Percentiles rank a stretch among this genome's conserved stretches.
Conservation (phyloP, 176 grass and related monocot genomes). For the Miscanthus lutarioriparius region DNA sequence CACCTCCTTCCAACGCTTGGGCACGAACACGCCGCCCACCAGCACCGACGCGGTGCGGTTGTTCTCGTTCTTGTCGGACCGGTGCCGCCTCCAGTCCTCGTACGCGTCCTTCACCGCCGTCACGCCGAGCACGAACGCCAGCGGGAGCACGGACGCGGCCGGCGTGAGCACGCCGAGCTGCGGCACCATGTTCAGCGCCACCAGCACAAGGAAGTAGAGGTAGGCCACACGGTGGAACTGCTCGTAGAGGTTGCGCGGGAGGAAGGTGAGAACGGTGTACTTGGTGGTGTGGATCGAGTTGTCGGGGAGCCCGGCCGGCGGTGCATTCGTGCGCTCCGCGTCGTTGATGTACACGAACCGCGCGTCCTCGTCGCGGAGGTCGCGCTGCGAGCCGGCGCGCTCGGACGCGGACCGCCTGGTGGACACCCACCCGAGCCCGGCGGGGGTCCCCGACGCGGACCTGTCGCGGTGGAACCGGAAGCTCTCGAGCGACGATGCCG, state of each 20-base stretch:
- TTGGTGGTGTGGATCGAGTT: conserved; percentile 78
- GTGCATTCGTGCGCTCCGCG: conserved; percentile 47
- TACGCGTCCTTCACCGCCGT: conserved; percentile 91
- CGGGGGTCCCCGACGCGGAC: conserved; percentile 14
- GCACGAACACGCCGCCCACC: conserved; percentile 47
- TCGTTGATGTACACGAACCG: conserved; percentile 95
- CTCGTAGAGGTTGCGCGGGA: conserved; percentile 94
- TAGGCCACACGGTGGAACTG: conserved; percentile 92
- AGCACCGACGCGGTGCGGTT: conserved; percentile 46
- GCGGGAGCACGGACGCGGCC: conserved; percentile 53
- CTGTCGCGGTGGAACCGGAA: conserved; percentile 39
- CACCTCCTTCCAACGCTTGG: conserved; percentile 73
- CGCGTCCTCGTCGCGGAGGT: conserved; percentile 83
- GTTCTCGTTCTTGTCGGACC: conserved; percentile 83
- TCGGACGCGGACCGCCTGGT: conserved; percentile 62
- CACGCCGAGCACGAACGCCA: conserved; percentile 80
- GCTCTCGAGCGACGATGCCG: conserved; percentile 30
- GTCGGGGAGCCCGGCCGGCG: conserved; percentile 41
- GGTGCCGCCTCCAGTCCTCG: conserved; percentile 93
- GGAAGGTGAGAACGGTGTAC: conserved; percentile 78
- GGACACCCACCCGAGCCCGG: conserved; percentile 8
- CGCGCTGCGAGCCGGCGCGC: conserved; percentile 65
- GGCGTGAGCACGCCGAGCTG: conserved; percentile 75
- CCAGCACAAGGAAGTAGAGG: conserved; percentile 82
- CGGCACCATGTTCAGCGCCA: conserved; percentile 68